These are phyloP conservation scores for Coniophora puteana DNA, from an alignment of 1,284 basidiomycete species.

Conservation along the genomic window DNA sequence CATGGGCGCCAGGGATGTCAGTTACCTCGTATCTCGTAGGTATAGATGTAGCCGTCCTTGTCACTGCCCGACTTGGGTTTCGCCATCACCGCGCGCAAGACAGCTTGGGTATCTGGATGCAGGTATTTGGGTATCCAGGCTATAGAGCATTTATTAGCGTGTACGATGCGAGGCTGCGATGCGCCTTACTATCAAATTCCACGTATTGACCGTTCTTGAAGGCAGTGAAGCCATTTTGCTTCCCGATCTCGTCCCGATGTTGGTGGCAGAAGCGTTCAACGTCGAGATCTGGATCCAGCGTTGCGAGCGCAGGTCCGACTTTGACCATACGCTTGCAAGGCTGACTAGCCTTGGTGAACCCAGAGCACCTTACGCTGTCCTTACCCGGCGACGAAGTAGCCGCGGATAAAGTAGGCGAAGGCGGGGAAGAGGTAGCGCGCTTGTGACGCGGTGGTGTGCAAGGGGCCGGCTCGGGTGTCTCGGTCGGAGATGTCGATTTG, in stretches of 20 bases:
- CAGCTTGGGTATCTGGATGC: constrained; percentile 55
- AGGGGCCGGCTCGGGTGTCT: too few relatives aligned
- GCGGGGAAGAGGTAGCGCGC: constrained; percentile 30
- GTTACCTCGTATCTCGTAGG: constrained; percentile 69
- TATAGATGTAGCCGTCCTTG: constrained; percentile 70
- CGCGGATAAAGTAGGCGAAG: constrained; percentile 25
- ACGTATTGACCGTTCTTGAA: constrained; percentile 45
- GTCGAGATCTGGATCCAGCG: constrained; percentile 30
- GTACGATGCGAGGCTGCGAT: constrained; percentile 13
- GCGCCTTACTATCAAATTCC: constrained; percentile 45
- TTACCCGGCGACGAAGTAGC: constrained; percentile 20
- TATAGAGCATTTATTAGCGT: constrained; percentile 24
- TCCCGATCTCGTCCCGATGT: constrained; percentile 55
- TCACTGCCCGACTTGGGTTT: constrained; percentile 57
- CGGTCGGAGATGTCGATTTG: too few relatives aligned
- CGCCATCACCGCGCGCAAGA: constrained; percentile 68
- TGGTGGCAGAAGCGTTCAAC: constrained; percentile 69
- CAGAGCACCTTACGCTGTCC: constrained; percentile 50
- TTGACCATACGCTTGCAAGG: constrained; percentile 63
- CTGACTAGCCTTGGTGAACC: constrained; percentile 60
- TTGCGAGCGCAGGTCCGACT: constrained; percentile 37
- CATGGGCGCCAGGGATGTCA: constrained; percentile 13
- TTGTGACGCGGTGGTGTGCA: constrained; percentile 16
- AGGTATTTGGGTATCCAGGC: constrained; percentile 72
- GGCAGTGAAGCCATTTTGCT: constrained; percentile 55